phyloP scores from a whole-genome alignment of 1,284 basidiomycete species.

The Jaminaea rosea region DNA sequence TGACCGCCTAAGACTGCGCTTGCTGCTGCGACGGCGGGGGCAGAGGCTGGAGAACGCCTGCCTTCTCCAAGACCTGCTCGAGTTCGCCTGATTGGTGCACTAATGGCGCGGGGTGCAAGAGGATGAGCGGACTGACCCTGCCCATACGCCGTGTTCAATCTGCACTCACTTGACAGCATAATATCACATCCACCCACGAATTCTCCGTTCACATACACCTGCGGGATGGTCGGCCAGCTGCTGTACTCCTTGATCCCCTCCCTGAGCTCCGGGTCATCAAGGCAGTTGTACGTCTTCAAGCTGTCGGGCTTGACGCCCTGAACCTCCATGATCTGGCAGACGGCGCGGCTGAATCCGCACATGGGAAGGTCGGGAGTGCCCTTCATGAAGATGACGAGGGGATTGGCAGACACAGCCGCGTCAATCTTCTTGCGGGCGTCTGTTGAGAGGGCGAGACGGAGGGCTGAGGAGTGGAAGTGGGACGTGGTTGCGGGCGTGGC shows the following conservation, averaged over 20 bases:
- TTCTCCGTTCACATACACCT: constrained; percentile 86
- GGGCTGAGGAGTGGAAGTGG: constrained; percentile 3
- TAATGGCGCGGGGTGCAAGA: constrained; percentile 7
- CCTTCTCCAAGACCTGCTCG: constrained; percentile 59
- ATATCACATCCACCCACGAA: constrained; percentile 97
- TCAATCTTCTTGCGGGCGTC: constrained; percentile 52
- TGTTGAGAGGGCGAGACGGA: constrained; percentile 40
- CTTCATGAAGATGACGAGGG: constrained; percentile 90
- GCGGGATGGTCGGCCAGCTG: constrained; percentile 92
- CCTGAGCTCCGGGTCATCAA: constrained; percentile 75
- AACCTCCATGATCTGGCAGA: constrained; percentile 78
- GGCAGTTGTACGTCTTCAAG: constrained; percentile 66
- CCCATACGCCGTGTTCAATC: too few species aligned
- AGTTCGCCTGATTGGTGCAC: constrained; percentile 94
- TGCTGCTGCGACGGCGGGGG: too few species aligned
- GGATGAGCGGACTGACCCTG: too few species aligned
- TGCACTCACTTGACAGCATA: constrained; percentile 73
- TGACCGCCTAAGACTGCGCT: too few species aligned
- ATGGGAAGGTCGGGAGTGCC: constrained; percentile 64
- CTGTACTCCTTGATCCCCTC: constrained; percentile 90
- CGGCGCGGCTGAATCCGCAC: constrained; percentile 86
- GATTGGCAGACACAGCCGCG: constrained; percentile 56
- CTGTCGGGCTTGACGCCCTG: constrained; percentile 62
- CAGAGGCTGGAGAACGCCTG: constrained; percentile 53
- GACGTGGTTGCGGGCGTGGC: not conserved